Percentiles rank a stretch among this genome's conserved stretches.
These are phyloP conservation scores for Leucosporidium creatinivorum DNA, from an alignment of 768 basidiomycete genomes.

Conservation along the genomic window DNA sequence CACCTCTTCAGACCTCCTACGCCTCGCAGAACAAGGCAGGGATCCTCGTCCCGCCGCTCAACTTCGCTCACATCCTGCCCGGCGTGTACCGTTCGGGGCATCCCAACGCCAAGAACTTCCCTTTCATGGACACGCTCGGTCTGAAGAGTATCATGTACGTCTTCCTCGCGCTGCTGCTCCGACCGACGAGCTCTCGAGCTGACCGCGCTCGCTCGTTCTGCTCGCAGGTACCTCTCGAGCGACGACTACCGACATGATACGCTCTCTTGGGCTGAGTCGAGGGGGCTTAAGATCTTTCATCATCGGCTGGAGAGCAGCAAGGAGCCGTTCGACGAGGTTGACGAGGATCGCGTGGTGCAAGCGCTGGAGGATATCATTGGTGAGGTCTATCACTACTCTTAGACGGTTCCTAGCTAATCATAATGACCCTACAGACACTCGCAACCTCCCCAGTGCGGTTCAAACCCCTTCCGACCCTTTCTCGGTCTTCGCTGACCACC, in stretches of 20 bases:
- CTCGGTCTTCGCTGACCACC: not conserved
- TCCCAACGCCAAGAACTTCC: constrained; percentile 41
- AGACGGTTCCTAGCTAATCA: not conserved
- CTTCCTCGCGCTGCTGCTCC: not conserved
- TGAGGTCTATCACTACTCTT: not conserved
- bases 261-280: constrained; percentile 16
- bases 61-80: constrained; percentile 14
- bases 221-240: constrained; percentile 22
- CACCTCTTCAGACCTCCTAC: too few relatives aligned
- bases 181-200: not conserved
- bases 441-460: constrained; percentile 23
- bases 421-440: constrained; percentile 8
- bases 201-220: not conserved
- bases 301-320: constrained; percentile 22
- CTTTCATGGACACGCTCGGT: constrained; percentile 37
- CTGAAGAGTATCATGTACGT: constrained; percentile 40
- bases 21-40: too few relatives aligned
- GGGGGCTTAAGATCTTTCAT: constrained; percentile 20
- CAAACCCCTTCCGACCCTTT: too few relatives aligned
- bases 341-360: constrained; percentile 8
- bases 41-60: constrained; percentile 21
- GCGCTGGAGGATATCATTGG: constrained; percentile 23
- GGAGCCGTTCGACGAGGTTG: constrained; percentile 26
- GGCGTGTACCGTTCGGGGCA: constrained; percentile 41
- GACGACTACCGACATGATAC: constrained; percentile 30